Conservation (phyloP, 2,329 filamentous ascomycete genomes). For the Aspergillus sp. region DNA sequence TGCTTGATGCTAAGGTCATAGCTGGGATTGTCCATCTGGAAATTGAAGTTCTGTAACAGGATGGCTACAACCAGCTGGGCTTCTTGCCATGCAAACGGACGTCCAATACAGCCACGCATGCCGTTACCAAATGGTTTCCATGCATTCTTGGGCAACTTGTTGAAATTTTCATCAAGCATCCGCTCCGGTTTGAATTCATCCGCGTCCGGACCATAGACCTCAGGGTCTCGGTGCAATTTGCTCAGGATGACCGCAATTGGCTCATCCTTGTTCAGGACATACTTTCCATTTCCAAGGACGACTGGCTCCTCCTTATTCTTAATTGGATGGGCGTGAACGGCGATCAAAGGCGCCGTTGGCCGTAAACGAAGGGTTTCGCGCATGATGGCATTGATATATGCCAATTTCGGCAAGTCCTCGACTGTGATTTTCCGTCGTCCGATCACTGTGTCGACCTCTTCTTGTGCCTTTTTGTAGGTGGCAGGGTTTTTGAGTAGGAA, state of each 20-base stretch:
- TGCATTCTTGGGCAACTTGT: slow-evolving; percentile 53
- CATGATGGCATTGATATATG: slow-evolving; percentile 57
- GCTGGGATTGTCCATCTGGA: slow-evolving; percentile 52
- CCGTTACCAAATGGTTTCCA: slow-evolving; percentile 74
- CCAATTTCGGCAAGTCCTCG: slow-evolving; percentile 56
- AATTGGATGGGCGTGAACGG: slow-evolving; percentile 41
- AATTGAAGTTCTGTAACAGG: slow-evolving; percentile 63
- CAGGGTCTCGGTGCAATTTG: slow-evolving; percentile 53
- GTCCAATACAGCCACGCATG: slow-evolving; percentile 61
- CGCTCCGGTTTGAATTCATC: slow-evolving; percentile 61
- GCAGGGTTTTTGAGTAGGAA: slow-evolving; percentile 56
- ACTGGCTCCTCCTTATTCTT: slow-evolving; percentile 35
- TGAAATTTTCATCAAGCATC: slow-evolving; percentile 63
- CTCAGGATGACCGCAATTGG: slow-evolving; percentile 44
- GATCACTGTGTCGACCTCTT: slow-evolving; percentile 60
- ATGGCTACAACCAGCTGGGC: slow-evolving; percentile 53
- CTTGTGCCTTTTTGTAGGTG: slow-evolving; percentile 53
- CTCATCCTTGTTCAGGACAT: slow-evolving; percentile 48
- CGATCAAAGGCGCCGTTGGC: slow-evolving; percentile 51
- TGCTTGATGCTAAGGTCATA: slow-evolving; percentile 33
- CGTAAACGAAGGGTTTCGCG: slow-evolving; percentile 56
- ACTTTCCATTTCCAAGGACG: slow-evolving; percentile 53
- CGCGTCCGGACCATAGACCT: slow-evolving; percentile 58
- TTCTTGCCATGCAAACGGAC: slow-evolving; percentile 69
- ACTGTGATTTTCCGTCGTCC: slow-evolving; percentile 50